These are phyloP conservation scores for Rubus idaeus DNA, from an alignment of 306 rosid species.

Conservation along the genomic window DNA sequence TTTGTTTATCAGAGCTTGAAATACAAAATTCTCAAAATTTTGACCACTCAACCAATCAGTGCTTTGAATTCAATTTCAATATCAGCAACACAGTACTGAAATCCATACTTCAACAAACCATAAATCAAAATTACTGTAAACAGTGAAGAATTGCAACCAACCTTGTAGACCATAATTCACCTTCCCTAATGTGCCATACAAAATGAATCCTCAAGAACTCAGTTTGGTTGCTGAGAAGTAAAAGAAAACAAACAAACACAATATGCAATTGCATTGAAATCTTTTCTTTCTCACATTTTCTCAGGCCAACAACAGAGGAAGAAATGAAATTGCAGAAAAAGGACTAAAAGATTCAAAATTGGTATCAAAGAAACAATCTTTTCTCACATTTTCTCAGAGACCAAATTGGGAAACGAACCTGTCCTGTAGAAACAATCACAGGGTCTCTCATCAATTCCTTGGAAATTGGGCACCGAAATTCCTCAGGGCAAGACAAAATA, in stretches of 20 bases:
- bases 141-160: slow-evolving; percentile 10
- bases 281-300: slow-evolving; percentile 31
- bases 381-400: neutral
- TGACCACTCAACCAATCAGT: slow-evolving; percentile 23
- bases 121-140: slow-evolving; percentile 1
- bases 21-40: slow-evolving; percentile 21
- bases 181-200: slow-evolving; percentile 7
- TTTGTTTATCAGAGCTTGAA: neutral
- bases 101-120: slow-evolving; percentile 10
- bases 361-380: neutral
- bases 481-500: slow-evolving; percentile 54
- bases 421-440: slow-evolving; percentile 76
- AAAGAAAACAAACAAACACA: slow-evolving; percentile 1
- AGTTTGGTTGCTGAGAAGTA: slow-evolving; percentile 19
- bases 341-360: neutral
- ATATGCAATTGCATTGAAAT: neutral
- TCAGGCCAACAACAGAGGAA: slow-evolving; percentile 26
- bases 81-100: slow-evolving; percentile 17
- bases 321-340: slow-evolving; percentile 21
- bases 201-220: slow-evolving; percentile 1
- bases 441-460: slow-evolving; percentile 94
- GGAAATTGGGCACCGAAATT: slow-evolving; percentile 81
- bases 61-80: slow-evolving; percentile 17
- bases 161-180: neutral
- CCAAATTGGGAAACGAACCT: slow-evolving; percentile 49